These are phyloP conservation scores for Aspergillus latus DNA, from an alignment of 2,329 filamentous ascomycete genomes.

Conservation along the genomic window DNA sequence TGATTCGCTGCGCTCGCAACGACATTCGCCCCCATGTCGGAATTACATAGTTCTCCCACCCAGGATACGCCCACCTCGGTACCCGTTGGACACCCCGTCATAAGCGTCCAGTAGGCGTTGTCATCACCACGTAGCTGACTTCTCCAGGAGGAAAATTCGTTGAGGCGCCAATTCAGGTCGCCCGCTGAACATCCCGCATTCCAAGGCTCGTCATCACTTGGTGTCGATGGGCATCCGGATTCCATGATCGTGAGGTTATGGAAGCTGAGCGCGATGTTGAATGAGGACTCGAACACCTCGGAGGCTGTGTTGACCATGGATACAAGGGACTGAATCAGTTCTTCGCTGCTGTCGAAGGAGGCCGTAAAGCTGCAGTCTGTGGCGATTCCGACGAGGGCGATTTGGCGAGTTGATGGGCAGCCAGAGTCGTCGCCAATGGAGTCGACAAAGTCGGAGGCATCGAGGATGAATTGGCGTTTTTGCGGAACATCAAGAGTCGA, in stretches of 20 bases:
- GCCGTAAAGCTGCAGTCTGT: conserved; percentile 85
- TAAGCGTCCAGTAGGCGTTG: conserved; percentile 88
- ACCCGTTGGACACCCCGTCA: conserved; percentile 76
- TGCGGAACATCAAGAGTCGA: not conserved
- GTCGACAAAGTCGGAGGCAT: conserved; percentile 49
- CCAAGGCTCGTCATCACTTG: conserved; percentile 50
- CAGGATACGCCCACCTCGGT: conserved; percentile 86
- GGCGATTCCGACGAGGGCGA: conserved; percentile 83
- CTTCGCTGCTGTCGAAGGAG: conserved; percentile 62
- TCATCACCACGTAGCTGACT: conserved; percentile 64
- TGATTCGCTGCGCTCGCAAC: conserved; percentile 79
- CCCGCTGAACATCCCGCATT: conserved; percentile 22
- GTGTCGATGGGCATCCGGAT: conserved; percentile 66
- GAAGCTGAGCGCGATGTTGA: conserved; percentile 88
- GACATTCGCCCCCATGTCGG: conserved; percentile 63
- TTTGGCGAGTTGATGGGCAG: conserved; percentile 80
- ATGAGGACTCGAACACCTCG: conserved; percentile 77
- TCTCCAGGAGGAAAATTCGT: conserved; percentile 81
- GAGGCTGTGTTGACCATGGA: conserved; percentile 80
- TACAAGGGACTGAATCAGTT: conserved; percentile 31
- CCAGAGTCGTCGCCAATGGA: conserved; percentile 75
- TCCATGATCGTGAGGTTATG: conserved; percentile 78
- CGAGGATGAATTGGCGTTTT: conserved; percentile 4
- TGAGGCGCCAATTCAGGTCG: conserved; percentile 38
- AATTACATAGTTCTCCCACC: conserved; percentile 68